Evolutionary conservation across 352 stramenopile genomes (phyloP), one percentile per base, ranked within the genome.

Genomic region (Pythium dissimile): DNA sequence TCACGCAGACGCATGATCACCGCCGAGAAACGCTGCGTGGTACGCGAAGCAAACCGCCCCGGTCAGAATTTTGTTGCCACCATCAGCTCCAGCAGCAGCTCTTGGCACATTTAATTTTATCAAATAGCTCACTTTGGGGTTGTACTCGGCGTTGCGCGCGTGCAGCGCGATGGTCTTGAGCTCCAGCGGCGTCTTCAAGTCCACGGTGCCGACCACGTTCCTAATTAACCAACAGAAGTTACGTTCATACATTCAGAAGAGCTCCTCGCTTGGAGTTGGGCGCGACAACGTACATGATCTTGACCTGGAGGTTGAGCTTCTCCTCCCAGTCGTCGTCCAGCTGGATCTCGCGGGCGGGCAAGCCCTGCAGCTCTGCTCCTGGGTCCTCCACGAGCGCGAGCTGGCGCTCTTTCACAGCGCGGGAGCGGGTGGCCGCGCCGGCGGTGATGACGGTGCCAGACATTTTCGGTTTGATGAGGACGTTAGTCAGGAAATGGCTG

Each of bases 71-170:
- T n/a, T n/a, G n/a, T n/a, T n/a, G n/a, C 34, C 23, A 61, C 20
- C n/a, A 30, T 32, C 31, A 24, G 31, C 21, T 23, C 16, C 2
- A 24, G 16, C 12, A 13, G n/a, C 24, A 11, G 24, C 9, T 11
- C 16, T 15, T 21, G 23, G 44, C 32, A 11, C 7, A n/a, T 28
- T n/a, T 15, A 26, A 9, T 44, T n/a, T n/a, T n/a, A n/a, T n/a
- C n/a, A n/a, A n/a, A n/a, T n/a, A n/a, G n/a, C n/a, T n/a, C n/a
- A 96, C 88, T 79, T 97, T 97, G 11, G 97, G 97, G 74, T 99
- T 99, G 75, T 99, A 99, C 77, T 99, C 97, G 7, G 97, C 97
- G 62, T 99, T 99, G 16, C 97, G 89, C 41, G 95, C 96, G 58
- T 98, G 93, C 20, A 98, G 71, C 31, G 97, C 95, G 56, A 99